Evolutionary conservation across 1,284 basidiomycete species (phyloP), one percentile per base, ranked within the genome.

Genomic region (Cutaneotrichosporon spelunceum): DNA sequence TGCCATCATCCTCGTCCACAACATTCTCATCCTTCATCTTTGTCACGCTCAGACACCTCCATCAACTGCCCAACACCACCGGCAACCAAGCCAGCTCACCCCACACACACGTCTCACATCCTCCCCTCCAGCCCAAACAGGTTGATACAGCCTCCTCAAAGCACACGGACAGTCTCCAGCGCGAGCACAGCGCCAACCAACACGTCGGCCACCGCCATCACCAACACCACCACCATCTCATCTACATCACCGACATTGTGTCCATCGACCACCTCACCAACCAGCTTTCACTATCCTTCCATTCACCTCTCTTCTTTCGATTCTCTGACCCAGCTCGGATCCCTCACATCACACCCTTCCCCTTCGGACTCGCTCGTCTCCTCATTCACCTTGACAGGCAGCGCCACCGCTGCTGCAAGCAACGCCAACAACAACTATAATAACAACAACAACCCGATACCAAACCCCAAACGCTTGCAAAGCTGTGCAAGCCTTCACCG

Each of bases 241-340:
- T 47, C 53, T 5, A 24, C 58, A 33, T 54, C 58, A 24, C 56
- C 53, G 3, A 24, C 58, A 33, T 54, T 52, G n/a, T 48, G 34
- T 23, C 36, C 26, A n/a, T 42, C 50, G 29, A n/a, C 52, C 36
- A 44, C 34, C 19, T 24, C 56, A 14, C 47, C 54, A 42, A 29
- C 55, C 33, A 42, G 36, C 24, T 56, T 60, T 33, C 53, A 59
- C 42, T 50, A 53, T 36, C 62, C 57, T 4, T 53, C 62, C 21
- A 33, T 63, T 21, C 62, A 63, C 47, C 55, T 63, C 30, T 54
- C 50, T 23, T 63, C 62, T 30, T 63, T 63, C 42, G 50, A 59
- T 42, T 59, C 57, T 39, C 42, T 60, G 13, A 39, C 59, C 7
- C 53, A 55, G 13, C 29, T 34, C n/a, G 29, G 49, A 42, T 47